Percentiles rank a stretch among this genome's conserved stretches.
Conservation (phyloP, 1,284 basidiomycete species). For the Apiotrichum montevideense region DNA sequence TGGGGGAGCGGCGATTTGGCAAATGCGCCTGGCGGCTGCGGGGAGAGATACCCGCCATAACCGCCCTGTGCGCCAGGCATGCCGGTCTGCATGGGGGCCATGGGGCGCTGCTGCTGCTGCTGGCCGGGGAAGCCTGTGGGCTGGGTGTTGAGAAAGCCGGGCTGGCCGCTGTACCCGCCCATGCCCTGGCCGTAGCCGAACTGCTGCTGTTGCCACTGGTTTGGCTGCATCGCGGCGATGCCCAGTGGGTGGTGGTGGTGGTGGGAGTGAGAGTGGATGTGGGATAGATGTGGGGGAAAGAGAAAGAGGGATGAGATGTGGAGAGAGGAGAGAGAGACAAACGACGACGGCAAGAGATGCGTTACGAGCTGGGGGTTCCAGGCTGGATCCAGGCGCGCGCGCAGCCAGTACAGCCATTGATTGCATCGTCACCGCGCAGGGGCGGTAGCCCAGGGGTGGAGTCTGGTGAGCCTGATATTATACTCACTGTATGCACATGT, state of each 20-base stretch:
- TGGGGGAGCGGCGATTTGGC: too few species aligned
- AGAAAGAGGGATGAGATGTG: background rate
- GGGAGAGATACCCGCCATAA: constrained; percentile 28
- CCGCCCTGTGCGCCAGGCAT: constrained; percentile 19
- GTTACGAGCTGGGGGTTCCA: too few species aligned
- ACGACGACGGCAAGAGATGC: background rate
- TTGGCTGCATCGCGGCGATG: constrained; percentile 20
- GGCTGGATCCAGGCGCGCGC: too few species aligned
- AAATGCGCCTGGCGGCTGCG: too few species aligned
- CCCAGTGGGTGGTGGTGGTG: background rate
- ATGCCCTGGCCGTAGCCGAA: constrained; percentile 27
- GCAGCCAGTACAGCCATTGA: too few species aligned
- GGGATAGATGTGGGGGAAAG: too few species aligned
- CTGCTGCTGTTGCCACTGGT: constrained; percentile 31
- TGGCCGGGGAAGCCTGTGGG: constrained; percentile 30
- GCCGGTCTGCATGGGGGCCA: constrained; percentile 37
- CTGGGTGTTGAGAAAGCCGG: constrained; percentile 24
- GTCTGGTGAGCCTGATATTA: too few species aligned
- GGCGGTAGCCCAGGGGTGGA: too few species aligned
- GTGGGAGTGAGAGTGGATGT: background rate
- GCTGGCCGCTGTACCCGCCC: constrained; percentile 27
- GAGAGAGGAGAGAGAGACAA: background rate
- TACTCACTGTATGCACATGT: too few species aligned
- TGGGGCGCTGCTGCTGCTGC: constrained; percentile 47
- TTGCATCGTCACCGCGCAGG: too few species aligned